A percentile compares a stretch with the other conserved stretches of the same genome.
Evolutionary conservation across 306 rosid species (phyloP).

Genomic region (Morella rubra): DNA sequence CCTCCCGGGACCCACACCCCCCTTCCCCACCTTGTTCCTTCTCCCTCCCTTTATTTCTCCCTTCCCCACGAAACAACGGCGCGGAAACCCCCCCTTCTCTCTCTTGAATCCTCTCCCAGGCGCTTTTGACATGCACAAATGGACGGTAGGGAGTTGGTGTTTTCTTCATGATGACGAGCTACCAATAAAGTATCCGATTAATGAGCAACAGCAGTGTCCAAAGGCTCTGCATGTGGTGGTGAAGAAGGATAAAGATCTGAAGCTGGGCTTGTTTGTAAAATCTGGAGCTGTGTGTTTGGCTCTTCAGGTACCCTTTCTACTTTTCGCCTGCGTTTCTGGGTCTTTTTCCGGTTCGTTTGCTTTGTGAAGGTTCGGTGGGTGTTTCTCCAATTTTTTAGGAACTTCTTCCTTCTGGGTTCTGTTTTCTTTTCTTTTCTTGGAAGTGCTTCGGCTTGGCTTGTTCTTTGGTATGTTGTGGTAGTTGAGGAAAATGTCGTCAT

Average conservation of each 20-base stretch:
- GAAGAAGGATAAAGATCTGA: constrained; percentile 55
- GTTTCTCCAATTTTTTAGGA: constrained; percentile 31
- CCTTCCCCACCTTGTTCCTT: constrained; percentile 8
- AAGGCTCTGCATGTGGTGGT: constrained; percentile 28
- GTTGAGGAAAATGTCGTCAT: constrained; percentile 41
- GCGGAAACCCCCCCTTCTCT: constrained; percentile 30
- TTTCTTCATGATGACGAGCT: constrained; percentile 1
- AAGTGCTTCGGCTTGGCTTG: constrained; percentile 29
- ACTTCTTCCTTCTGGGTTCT: constrained; percentile 30
- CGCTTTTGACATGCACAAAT: constrained; percentile 29
- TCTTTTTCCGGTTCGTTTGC: constrained; percentile 1
- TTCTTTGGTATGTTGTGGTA: constrained; percentile 13
- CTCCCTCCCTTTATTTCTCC: constrained; percentile 25
- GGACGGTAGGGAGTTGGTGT: constrained; percentile 15
- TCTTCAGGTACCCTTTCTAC: constrained; percentile 51
- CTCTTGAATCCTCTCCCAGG: constrained; percentile 4
- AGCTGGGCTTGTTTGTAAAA: constrained; percentile 42
- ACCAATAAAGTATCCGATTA: constrained; percentile 32
- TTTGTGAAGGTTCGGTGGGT: constrained; percentile 35
- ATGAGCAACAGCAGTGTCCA: constrained; percentile 24
- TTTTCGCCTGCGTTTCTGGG: constrained; percentile 42
- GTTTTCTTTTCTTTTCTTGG: constrained; percentile 27
- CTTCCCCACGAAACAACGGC: constrained; percentile 66
- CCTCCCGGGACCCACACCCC: constrained; percentile 52
- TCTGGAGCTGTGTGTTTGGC: constrained; percentile 32